Percentiles rank a stretch among this genome's conserved stretches.
Conservation (phyloP, 1,284 basidiomycete genomes). For the Puccinia hordei region DNA sequence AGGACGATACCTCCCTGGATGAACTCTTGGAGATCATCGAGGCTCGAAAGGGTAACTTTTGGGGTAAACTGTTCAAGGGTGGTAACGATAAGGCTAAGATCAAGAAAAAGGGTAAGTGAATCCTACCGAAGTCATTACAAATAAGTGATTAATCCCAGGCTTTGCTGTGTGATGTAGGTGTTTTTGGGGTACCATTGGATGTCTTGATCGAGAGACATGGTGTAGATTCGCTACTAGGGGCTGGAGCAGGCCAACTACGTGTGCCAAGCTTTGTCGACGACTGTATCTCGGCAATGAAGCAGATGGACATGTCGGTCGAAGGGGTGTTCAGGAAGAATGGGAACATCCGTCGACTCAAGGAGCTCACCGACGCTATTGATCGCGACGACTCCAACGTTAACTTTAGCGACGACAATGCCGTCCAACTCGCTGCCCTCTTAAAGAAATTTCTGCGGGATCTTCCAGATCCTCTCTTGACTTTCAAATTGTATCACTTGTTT, state of each 20-base stretch:
- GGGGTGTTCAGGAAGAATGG: constrained; percentile 99
- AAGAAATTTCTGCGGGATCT: constrained; percentile 97
- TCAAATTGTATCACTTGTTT: constrained; percentile 85
- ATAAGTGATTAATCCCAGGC: background rate
- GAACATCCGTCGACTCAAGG: constrained; percentile 88
- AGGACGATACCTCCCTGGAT: constrained; percentile 81
- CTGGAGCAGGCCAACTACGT: constrained; percentile 78
- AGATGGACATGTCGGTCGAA: constrained; percentile 99
- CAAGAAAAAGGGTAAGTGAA: constrained; percentile 55
- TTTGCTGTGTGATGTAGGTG: constrained; percentile 26
- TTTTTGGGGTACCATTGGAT: constrained; percentile 87
- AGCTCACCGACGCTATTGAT: constrained; percentile 87
- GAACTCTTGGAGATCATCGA: constrained; percentile 93
- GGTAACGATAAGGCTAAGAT: constrained; percentile 70
- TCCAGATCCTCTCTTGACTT: constrained; percentile 93
- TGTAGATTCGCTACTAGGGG: constrained; percentile 82
- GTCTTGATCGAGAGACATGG: constrained; percentile 92
- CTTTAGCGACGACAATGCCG: constrained; percentile 89
- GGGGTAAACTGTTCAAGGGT: constrained; percentile 95
- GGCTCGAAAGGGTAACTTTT: constrained; percentile 88
- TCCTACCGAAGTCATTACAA: constrained; percentile 15
- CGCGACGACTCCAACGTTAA: constrained; percentile 74
- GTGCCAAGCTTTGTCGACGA: constrained; percentile 98
- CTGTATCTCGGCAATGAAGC: constrained; percentile 94
- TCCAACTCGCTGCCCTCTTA: constrained; percentile 91